A percentile compares a stretch with the other conserved stretches of the same genome.
These are phyloP conservation scores for Leccinum truebloodii DNA, from an alignment of 768 basidiomycete species.

Conservation along the genomic window DNA sequence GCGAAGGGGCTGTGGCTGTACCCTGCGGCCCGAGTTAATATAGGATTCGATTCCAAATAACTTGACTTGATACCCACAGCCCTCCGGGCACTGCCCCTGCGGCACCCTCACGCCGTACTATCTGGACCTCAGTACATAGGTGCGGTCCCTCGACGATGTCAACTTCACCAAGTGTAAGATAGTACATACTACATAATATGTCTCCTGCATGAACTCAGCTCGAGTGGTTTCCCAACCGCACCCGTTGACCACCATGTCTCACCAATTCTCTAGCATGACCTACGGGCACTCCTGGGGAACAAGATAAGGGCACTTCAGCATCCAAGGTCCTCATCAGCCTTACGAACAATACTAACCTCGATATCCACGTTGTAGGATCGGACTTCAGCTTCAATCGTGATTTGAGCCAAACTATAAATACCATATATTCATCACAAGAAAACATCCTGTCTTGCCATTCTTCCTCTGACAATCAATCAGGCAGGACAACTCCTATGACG, in stretches of 20 bases:
- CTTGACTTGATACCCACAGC: too few species aligned
- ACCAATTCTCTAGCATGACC: background rate
- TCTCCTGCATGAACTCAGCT: background rate
- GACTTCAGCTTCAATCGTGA: constrained; percentile 28
- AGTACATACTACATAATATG: background rate
- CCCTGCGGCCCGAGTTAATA: too few species aligned
- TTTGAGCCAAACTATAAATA: constrained; percentile 41
- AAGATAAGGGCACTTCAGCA: background rate
- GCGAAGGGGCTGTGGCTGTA: too few species aligned
- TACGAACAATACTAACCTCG: constrained; percentile 47
- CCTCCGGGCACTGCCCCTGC: too few species aligned
- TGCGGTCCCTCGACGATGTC: background rate
- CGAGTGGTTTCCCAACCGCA: background rate
- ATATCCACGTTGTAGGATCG: too few species aligned
- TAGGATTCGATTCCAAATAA: too few species aligned
- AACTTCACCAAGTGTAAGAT: background rate
- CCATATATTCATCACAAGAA: constrained; percentile 49
- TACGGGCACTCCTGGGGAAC: background rate
- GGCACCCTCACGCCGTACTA: too few species aligned
- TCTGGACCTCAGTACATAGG: too few species aligned
- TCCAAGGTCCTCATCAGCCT: background rate
- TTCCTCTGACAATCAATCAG: too few species aligned
- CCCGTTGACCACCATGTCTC: background rate
- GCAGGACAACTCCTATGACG: too few species aligned
- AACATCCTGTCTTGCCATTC: too few species aligned